These are phyloP conservation scores for Pharus latifolius DNA, from an alignment of 176 grass and related monocot genomes.

Conservation along the genomic window DNA sequence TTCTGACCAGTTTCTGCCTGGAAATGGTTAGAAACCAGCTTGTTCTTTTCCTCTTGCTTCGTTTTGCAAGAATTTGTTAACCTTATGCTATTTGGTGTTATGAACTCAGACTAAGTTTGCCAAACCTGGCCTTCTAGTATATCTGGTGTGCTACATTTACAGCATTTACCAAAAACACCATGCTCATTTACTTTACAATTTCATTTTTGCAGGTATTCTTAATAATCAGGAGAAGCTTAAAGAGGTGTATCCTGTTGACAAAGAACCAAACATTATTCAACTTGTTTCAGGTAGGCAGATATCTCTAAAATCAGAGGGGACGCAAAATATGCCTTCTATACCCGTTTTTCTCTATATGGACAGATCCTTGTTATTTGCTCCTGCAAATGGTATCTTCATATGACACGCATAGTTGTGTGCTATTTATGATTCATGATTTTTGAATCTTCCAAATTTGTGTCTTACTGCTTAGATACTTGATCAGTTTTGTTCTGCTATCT, in stretches of 20 bases:
- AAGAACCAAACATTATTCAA: slow-evolving; percentile 93
- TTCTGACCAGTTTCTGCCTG: background rate
- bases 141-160: slow-evolving; percentile 4
- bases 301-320: background rate
- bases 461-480: background rate
- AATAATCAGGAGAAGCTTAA: slow-evolving; percentile 98
- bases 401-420: too few relatives aligned
- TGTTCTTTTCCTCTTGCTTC: background rate
- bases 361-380: slow-evolving; percentile 12
- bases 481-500: background rate
- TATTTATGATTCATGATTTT: too few relatives aligned
- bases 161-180: background rate
- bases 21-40: background rate
- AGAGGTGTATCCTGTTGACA: slow-evolving; percentile 90
- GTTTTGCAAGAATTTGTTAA: background rate
- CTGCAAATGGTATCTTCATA: background rate
- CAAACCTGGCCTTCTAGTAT: background rate
- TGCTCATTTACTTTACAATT: slow-evolving; percentile 13
- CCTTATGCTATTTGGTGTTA: background rate
- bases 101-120: background rate
- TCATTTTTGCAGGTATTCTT: slow-evolving; percentile 69
- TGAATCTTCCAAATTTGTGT: background rate
- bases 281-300: slow-evolving; percentile 65
- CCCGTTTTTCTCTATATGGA: background rate
- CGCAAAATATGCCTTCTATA: background rate